These are phyloP conservation scores for Colletotrichum sp. DNA, from an alignment of 2,329 filamentous ascomycete species.

Conservation along the genomic window DNA sequence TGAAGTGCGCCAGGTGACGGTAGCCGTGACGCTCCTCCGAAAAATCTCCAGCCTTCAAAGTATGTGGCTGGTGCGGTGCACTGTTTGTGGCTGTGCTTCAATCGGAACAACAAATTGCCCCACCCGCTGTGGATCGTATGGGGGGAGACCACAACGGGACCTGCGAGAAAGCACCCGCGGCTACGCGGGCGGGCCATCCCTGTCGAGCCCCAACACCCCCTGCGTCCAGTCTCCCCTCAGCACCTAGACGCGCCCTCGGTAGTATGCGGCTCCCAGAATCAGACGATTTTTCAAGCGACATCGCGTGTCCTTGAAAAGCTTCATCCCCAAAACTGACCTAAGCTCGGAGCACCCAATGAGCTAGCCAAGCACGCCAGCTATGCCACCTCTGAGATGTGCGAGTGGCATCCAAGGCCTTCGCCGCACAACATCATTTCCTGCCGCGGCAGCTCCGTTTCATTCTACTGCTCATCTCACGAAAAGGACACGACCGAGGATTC, in stretches of 20 bases:
- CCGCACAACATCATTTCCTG: neutral
- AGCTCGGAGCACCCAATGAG: neutral
- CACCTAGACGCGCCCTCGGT: neutral
- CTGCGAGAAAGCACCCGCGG: constrained; percentile 15
- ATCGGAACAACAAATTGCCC: constrained; percentile 7
- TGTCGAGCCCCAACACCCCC: constrained; percentile 4
- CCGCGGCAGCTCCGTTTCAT: neutral
- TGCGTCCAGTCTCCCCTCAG: neutral
- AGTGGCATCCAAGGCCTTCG: neutral
- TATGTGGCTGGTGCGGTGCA: neutral
- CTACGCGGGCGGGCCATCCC: constrained; percentile 15
- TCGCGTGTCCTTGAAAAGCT: neutral
- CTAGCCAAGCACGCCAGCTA: neutral
- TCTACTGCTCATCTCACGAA: neutral
- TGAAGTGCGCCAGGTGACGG: neutral
- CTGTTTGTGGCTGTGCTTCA: neutral
- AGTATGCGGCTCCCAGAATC: constrained; percentile 13
- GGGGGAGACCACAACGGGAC: constrained; percentile 3
- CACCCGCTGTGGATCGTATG: neutral
- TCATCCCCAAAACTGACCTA: neutral
- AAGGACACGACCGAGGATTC: neutral
- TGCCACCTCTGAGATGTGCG: neutral
- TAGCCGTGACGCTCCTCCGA: constrained; percentile 6
- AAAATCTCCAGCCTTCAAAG: neutral
- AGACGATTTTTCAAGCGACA: neutral